phyloP scores from a whole-genome alignment of 495 filamentous ascomycete species.

The Aspergillus panamensis region DNA sequence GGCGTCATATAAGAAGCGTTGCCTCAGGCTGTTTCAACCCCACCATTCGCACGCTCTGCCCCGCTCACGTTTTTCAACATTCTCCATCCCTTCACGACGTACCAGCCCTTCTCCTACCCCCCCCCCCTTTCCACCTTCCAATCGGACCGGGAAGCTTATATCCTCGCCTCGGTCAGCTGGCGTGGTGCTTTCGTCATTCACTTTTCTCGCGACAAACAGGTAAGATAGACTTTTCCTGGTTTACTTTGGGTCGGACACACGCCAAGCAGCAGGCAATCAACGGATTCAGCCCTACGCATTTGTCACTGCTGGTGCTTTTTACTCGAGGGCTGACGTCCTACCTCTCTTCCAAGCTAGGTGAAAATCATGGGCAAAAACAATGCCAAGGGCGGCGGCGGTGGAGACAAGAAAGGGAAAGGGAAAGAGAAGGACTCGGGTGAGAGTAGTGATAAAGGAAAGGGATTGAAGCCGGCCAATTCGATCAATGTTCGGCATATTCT shows the following conservation, averaged over 20 bases:
- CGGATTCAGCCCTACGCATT: background rate
- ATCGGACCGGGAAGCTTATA: background rate
- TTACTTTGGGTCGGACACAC: background rate
- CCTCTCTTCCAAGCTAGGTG: background rate
- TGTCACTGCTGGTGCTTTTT: background rate
- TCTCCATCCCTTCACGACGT: background rate
- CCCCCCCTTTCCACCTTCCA: background rate
- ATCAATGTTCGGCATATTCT: constrained; percentile 91
- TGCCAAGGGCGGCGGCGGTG: constrained; percentile 45
- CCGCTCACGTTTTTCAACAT: constrained; percentile 11
- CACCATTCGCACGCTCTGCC: constrained; percentile 6
- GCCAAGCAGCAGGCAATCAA: background rate
- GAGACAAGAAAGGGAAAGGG: constrained; percentile 48
- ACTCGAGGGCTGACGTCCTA: too few species aligned
- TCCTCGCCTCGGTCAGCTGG: too few species aligned
- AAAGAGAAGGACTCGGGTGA: constrained; percentile 50
- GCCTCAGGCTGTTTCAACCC: constrained; percentile 26
- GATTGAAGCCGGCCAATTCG: constrained; percentile 67
- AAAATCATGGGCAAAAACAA: constrained; percentile 37
- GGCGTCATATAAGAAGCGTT: constrained; percentile 18
- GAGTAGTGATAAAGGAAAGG: constrained; percentile 40
- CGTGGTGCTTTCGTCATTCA: background rate
- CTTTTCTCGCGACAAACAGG: background rate
- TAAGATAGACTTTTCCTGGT: background rate
- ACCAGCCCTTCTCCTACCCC: background rate